phyloP scores from a whole-genome alignment of 2,329 filamentous ascomycete species.

The Penicillium sp. region DNA sequence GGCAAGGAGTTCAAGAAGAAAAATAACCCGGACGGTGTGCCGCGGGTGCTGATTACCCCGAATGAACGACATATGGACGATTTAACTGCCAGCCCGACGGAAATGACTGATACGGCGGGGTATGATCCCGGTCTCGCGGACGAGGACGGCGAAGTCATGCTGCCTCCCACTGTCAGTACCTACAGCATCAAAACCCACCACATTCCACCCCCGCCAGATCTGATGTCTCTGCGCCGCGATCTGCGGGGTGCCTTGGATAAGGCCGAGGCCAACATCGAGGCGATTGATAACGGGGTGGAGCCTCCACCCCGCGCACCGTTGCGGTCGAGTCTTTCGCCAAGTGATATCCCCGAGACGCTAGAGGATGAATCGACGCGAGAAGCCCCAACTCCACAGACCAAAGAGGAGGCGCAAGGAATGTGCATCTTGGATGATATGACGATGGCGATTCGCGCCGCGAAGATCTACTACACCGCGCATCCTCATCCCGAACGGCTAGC shows the following conservation, averaged over 20 bases:
- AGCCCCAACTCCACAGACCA: constrained; percentile 54
- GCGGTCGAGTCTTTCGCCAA: constrained; percentile 33
- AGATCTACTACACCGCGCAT: constrained; percentile 93
- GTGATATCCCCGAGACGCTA: constrained; percentile 37
- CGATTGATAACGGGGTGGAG: constrained; percentile 30
- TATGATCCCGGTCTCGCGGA: constrained; percentile 48
- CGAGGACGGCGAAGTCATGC: constrained; percentile 69
- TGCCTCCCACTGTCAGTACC: constrained; percentile 95
- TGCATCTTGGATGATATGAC: constrained; percentile 91
- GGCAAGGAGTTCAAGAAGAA: constrained; percentile 67
- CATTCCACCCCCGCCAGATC: constrained; percentile 78
- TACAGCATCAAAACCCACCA: constrained; percentile 83
- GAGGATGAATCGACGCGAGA: constrained; percentile 39
- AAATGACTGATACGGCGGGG: constrained; percentile 42
- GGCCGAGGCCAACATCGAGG: constrained; percentile 64
- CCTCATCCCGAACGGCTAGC: constrained; percentile 81
- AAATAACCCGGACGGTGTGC: constrained; percentile 39
- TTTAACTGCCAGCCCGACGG: constrained; percentile 53
- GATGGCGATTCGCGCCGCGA: constrained; percentile 89
- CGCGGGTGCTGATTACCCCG: constrained; percentile 40
- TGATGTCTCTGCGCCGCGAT: constrained; percentile 70
- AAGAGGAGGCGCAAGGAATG: constrained; percentile 85
- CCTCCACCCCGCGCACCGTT: constrained; percentile 31
- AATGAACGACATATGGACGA: constrained; percentile 42
- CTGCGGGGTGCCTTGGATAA: constrained; percentile 66